Base-by-base conservation (phyloP, 1,284 basidiomycete genomes). In the Heterobasidion irregulare region DNA sequence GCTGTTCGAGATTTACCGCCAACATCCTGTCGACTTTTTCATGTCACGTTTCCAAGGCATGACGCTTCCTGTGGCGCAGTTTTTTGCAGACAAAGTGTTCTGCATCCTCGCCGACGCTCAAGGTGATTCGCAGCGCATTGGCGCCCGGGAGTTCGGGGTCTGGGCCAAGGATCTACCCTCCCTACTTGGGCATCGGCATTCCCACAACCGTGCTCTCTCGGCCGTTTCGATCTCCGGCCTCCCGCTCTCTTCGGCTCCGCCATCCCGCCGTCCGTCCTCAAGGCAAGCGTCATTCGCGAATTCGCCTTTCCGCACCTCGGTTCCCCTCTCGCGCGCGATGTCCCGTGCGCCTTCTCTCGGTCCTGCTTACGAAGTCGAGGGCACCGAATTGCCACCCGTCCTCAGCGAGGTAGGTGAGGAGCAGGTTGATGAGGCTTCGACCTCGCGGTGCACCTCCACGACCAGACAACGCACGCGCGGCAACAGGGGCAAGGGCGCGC, bases 31-130 rank as follows among this genome's bases (percentile, higher is more conserved):
- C 68, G 75, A 75, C 43, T 99, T 98, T 73, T 87, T 99, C 68
- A 83, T 92, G 75, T 77, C 83, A 59, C 86, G 94, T 53, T 98
- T 98, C 72, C 82, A 91, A 19, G 96, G 96, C 59, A 95, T 99
- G 83, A 94, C 92, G 15, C 76, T 78, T 48, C 79, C 80, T 56
- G 92, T 98, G 44, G 94, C 96, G 1, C 82, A 88, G 33, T 94
- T 92, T 68, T 80, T 99, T 51, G 85, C 92, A 55, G 80, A 82
- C 59, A 82, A 83, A 52, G 91, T 99, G 10, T 95, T 99, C 68
- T 93, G 88, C 69, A 81, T 95, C 61, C 82, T 92, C 41, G 75
- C 83, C 47, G 75, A 82, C 64, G 69, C 77, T 47, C 68, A 74
- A 54, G 79, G 82, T 60, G 75, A 79, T 61, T 69, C 78, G 52